Evolutionary conservation across 345 rosid genomes (phyloP).

Genomic region (Camelina hispida): DNA sequence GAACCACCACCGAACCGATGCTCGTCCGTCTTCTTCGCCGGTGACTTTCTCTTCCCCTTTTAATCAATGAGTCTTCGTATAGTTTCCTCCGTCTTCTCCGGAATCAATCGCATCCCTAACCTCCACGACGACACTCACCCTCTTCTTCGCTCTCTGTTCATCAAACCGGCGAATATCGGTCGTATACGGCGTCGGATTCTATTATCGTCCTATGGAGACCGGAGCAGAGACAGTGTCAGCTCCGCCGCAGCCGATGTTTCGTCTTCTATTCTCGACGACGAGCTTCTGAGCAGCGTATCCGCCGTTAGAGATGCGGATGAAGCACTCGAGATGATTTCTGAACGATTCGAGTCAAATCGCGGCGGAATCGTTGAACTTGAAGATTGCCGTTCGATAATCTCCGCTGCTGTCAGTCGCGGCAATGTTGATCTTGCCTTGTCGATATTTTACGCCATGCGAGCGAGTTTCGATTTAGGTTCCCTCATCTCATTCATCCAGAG

Average conservation of each 20-base stretch:
- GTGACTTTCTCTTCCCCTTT: constrained; percentile 21
- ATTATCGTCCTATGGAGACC: constrained; percentile 15
- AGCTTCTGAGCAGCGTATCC: constrained; percentile 54
- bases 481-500: not conserved
- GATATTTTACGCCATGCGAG: constrained; percentile 86
- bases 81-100: constrained; percentile 52
- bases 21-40: constrained; percentile 39
- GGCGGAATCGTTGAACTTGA: constrained; percentile 55
- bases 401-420: constrained; percentile 67
- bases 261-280: constrained; percentile 48
- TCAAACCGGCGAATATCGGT: constrained; percentile 29
- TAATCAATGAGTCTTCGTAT: constrained; percentile 40
- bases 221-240: not conserved
- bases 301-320: constrained; percentile 66
- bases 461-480: constrained; percentile 80
- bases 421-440: constrained; percentile 82
- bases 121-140: constrained; percentile 48
- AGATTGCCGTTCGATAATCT: constrained; percentile 64
- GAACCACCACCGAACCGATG: constrained; percentile 39
- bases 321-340: constrained; percentile 58
- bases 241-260: constrained; percentile 39
- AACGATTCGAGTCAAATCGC: constrained; percentile 32
- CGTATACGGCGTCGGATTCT: constrained; percentile 13
- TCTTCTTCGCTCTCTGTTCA: constrained; percentile 39
- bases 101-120: constrained; percentile 43